Evolutionary conservation across 441 rosid genomes (phyloP), one percentile per base, ranked within the genome.

Genomic region (Brassica balearica): DNA sequence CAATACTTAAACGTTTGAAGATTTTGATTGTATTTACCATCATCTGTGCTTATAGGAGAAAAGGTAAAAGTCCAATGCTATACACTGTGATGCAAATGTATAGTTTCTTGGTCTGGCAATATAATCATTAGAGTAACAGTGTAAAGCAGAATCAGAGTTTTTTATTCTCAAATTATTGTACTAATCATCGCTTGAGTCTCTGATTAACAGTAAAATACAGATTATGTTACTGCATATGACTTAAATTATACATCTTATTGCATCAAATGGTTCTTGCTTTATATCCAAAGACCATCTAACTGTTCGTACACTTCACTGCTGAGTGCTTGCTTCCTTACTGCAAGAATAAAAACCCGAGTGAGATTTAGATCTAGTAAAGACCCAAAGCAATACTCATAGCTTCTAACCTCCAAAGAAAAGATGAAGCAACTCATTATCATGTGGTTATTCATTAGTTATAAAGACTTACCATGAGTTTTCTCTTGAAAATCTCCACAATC

Each of bases 401-500:
- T 29, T 29, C 34, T 29, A 29, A 29, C 34, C 34, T 29, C 34
- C 34, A 29, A 29, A 29, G 34, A 29, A 29, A 29, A 29, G 34
- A 29, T 29, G 46, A 8, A 38, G 46, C 46, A 8, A 29, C 34
- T 29, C 34, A 29, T 29, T 29, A 29, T 29, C 34, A 29, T 29
- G 34, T 29, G 34, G 34, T 29, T 29, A 29, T 29, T 29, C 34
- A 5, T 29, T 29, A 29, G 34, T 29, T 29, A 29, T 29, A 29
- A 1, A 29, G 34, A 29, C 34, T 29, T 25, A 92, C 97, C 91
- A 76, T 15, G 80, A 87, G 83, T 6, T 71, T 85, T 41, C 51
- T 77, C 87, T 82, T 90, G 80, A 65, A 90, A 20, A 1, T 17
- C 76, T 80, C 83, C 41, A 90, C 66, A 8, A 84, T 34, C 64